Base-by-base conservation (phyloP, 2,329 filamentous ascomycete genomes). In the Leptodontidium sp. region DNA sequence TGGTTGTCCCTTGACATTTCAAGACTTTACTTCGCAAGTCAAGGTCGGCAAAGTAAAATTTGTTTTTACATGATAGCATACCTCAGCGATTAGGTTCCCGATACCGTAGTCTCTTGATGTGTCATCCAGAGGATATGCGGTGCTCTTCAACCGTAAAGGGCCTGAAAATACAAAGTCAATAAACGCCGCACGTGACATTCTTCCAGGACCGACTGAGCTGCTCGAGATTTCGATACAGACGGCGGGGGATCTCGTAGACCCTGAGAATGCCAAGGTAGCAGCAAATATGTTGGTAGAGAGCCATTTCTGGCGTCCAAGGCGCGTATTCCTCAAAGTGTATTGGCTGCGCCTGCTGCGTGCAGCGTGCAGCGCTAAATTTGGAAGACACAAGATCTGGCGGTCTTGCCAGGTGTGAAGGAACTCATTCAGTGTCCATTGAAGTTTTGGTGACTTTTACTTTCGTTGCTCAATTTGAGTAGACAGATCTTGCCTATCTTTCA, bases 221-320 rank as follows among this genome's bases (percentile, higher is more conserved):
- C 38, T 40, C 38, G 8, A 40, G 8, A 40, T 40, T 9, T 12
- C 5, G 7, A 40, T 12, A 11, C 8, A 40, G 38, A 40, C 38
- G 38, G 38, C 38, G 38, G 50, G 50, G 50, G 12, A 53, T 53
- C 24, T 32, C 24, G 26, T 53, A 32, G 50, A 53, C 50, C 50
- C 50, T 32, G 50, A 53, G 15, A 53, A 53, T 53, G 24, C 26
- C 26, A 53, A 53, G 50, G 2, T 1, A 29, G 4, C 11, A 52
- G 9, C 50, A 53, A 17, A 7, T 32, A 53, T 53, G 50, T 53
- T 53, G 50, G 50, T 53, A 8, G 24, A 29, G 14, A 32, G 50
- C 50, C 50, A 53, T 2, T 29, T 29, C 11, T 15, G 29, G 12
- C 24, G 12, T 11, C 24, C 24, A 29, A 21, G 50, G 50, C 50